Conservation (phyloP, 345 rosid species). For the Brassica juncea region DNA sequence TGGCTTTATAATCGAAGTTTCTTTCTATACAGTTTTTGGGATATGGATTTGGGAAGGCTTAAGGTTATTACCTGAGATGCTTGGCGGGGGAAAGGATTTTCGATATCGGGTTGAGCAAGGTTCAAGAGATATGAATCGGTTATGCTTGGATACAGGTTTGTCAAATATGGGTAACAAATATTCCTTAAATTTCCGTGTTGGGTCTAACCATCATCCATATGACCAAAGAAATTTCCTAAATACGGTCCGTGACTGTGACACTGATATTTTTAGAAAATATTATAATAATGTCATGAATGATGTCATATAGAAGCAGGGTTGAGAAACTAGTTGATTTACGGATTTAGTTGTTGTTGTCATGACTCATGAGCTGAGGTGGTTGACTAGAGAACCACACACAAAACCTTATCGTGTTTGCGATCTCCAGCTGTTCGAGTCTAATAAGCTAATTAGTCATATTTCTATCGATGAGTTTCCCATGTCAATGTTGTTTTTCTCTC, state of each 20-base stretch:
- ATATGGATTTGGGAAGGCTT: no score
- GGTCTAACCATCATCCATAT: background rate
- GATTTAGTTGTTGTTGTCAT: background rate
- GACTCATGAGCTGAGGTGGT: background rate
- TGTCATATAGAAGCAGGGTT: no score
- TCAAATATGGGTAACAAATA: no score
- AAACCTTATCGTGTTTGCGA: background rate
- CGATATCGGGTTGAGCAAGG: no score
- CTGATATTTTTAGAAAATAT: background rate
- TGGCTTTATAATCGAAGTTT: no score
- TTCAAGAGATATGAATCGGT: no score
- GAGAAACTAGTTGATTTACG: background rate
- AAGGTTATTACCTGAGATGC: no score
- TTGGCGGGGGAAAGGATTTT: no score
- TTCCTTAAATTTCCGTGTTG: background rate
- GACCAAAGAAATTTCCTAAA: background rate
- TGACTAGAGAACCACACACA: background rate
- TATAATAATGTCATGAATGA: background rate
- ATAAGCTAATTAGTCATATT: background rate
- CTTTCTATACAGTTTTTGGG: no score
- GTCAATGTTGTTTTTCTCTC: background rate
- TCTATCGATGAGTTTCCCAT: background rate
- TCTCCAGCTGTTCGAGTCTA: background rate
- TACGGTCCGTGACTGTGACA: background rate
- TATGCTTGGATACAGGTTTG: no score